Evolutionary conservation across 768 basidiomycete species (phyloP).

Genomic region (Phlebiopsis gigantea): DNA sequence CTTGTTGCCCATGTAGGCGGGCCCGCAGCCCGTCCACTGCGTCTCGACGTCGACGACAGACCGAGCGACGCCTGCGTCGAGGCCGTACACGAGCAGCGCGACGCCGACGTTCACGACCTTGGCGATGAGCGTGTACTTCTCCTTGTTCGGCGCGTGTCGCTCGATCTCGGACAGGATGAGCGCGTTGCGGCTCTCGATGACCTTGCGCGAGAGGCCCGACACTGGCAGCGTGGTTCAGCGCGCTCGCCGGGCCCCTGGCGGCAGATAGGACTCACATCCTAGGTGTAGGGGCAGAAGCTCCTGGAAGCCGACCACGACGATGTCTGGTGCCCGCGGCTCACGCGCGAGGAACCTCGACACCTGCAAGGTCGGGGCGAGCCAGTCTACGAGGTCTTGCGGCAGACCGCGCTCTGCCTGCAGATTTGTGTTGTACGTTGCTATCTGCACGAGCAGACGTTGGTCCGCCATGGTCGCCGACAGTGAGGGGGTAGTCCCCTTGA

Average conservation of each 20-base stretch:
- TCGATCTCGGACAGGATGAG: slow-evolving; percentile 77
- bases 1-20: slow-evolving; percentile 87
- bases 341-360: slow-evolving; percentile 68
- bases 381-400: slow-evolving; percentile 86
- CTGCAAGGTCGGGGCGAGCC: slow-evolving; percentile 80
- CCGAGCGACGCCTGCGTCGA: slow-evolving; percentile 60
- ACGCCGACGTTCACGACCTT: slow-evolving; percentile 83
- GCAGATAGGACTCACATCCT: slow-evolving; percentile 52
- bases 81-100: slow-evolving; percentile 82
- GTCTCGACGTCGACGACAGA: slow-evolving; percentile 63
- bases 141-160: slow-evolving; percentile 62
- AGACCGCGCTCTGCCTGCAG: slow-evolving; percentile 69
- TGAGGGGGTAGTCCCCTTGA: not conserved
- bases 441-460: slow-evolving; percentile 56
- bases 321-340: slow-evolving; percentile 67
- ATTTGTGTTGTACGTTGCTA: slow-evolving; percentile 90
- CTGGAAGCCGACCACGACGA: slow-evolving; percentile 90
- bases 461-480: slow-evolving; percentile 10
- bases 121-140: slow-evolving; percentile 73
- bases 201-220: slow-evolving; percentile 65
- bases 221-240: slow-evolving; percentile 38
- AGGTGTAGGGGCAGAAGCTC: slow-evolving; percentile 89
- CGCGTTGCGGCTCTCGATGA: slow-evolving; percentile 62
- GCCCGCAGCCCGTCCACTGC: slow-evolving; percentile 70
- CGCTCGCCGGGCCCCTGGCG: not conserved